A percentile compares a stretch with the other conserved stretches of the same genome.
Conservation (phyloP, 2,329 filamentous ascomycete genomes). For the Trichoderma simmonsii region DNA sequence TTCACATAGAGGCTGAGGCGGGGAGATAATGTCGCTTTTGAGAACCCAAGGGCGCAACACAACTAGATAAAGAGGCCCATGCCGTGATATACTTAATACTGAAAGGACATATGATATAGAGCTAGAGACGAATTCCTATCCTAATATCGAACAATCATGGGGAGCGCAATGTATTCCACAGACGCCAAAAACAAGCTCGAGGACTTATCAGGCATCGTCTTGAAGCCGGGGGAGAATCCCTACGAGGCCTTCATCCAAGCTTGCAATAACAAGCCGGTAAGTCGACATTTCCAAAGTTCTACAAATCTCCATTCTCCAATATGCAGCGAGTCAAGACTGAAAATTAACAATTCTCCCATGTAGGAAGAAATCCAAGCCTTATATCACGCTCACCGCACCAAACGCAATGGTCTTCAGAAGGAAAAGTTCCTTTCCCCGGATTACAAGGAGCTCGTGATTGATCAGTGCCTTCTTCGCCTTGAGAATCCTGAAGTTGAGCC, state of each 20-base stretch:
- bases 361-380: constrained; percentile 66
- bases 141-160: background rate
- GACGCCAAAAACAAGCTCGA: constrained; percentile 50
- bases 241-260: constrained; percentile 70
- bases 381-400: constrained; percentile 71
- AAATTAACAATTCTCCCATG: background rate
- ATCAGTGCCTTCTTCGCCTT: constrained; percentile 70
- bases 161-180: constrained; percentile 21
- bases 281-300: constrained; percentile 21
- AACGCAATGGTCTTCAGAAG: constrained; percentile 73
- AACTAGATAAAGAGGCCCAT: background rate
- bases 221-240: constrained; percentile 62
- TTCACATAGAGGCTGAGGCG: background rate
- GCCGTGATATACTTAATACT: background rate
- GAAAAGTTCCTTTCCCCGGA: constrained; percentile 65
- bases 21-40: background rate
- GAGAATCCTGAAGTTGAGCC: constrained; percentile 61
- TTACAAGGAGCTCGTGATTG: constrained; percentile 70
- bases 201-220: constrained; percentile 51
- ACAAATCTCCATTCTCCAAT: background rate
- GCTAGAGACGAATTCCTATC: background rate
- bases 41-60: background rate
- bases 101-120: background rate
- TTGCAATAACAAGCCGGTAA: constrained; percentile 65
- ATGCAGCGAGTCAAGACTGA: accelerated